phyloP scores from a whole-genome alignment of 495 filamentous ascomycete species.

The Penicillium argentinense region DNA sequence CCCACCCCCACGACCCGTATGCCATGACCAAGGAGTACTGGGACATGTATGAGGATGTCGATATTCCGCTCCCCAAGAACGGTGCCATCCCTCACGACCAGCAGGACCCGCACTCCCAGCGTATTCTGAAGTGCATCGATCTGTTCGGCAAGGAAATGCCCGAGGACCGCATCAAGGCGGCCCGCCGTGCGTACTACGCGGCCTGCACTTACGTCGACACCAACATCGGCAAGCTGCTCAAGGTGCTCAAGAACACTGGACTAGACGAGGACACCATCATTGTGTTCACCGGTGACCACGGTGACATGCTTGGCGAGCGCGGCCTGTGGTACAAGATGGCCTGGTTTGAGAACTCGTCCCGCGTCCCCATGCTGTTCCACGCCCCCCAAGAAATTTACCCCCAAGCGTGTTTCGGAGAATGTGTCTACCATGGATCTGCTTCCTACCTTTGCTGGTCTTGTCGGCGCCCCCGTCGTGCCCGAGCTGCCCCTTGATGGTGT shows the following conservation, averaged over 20 bases:
- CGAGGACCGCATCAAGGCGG: slow-evolving; percentile 75
- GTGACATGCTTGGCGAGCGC: slow-evolving; percentile 89
- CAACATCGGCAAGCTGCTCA: slow-evolving; percentile 75
- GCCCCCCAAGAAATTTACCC: slow-evolving; percentile 64
- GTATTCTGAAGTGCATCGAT: slow-evolving; percentile 78
- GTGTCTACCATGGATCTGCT: slow-evolving; percentile 86
- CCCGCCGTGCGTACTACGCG: slow-evolving; percentile 82
- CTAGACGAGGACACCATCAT: slow-evolving; percentile 81
- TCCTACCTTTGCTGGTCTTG: slow-evolving; percentile 80
- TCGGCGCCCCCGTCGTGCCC: slow-evolving; percentile 59
- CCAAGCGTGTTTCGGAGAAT: slow-evolving; percentile 69
- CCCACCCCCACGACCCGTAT: slow-evolving; percentile 90
- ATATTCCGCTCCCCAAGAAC: slow-evolving; percentile 76
- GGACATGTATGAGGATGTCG: slow-evolving; percentile 85
- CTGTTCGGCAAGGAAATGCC: slow-evolving; percentile 73
- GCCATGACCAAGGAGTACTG: slow-evolving; percentile 86
- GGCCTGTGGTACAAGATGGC: slow-evolving; percentile 95
- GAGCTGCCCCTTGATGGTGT: slow-evolving; percentile 75
- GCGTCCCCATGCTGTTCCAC: slow-evolving; percentile 77
- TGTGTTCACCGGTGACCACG: slow-evolving; percentile 85
- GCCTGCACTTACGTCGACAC: slow-evolving; percentile 88
- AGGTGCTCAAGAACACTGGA: slow-evolving; percentile 69
- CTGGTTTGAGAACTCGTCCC: slow-evolving; percentile 81
- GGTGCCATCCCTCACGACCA: slow-evolving; percentile 66
- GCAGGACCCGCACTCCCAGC: slow-evolving; percentile 79